These are phyloP conservation scores for Pichia sp. DNA, from an alignment of 1,139 yeast species.

Conservation along the genomic window DNA sequence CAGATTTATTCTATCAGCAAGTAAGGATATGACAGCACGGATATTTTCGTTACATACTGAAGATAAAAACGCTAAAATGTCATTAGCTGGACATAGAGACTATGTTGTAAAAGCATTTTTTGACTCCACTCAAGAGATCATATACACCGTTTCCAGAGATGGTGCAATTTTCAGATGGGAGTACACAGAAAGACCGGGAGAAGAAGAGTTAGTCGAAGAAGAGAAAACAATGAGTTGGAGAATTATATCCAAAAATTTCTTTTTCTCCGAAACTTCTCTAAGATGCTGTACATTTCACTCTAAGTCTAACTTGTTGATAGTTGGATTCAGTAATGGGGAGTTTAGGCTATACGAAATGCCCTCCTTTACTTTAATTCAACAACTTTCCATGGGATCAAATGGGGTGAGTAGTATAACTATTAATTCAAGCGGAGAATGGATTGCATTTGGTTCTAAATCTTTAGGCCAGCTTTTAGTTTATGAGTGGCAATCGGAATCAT, in stretches of 20 bases:
- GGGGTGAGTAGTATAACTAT: slow-evolving; percentile 78
- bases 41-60: slow-evolving; percentile 73
- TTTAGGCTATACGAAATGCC: slow-evolving; percentile 90
- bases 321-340: slow-evolving; percentile 90
- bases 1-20: slow-evolving; percentile 77
- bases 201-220: slow-evolving; percentile 38
- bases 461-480: slow-evolving; percentile 93
- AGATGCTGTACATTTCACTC: slow-evolving; percentile 84
- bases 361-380: slow-evolving; percentile 73
- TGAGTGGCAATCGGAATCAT: slow-evolving; percentile 98
- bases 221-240: slow-evolving; percentile 60
- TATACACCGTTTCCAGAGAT: slow-evolving; percentile 88
- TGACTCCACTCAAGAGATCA: slow-evolving; percentile 76
- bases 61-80: slow-evolving; percentile 78
- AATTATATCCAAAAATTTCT: slow-evolving; percentile 69
- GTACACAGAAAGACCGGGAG: slow-evolving; percentile 51
- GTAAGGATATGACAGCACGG: slow-evolving; percentile 86
- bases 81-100: slow-evolving; percentile 90
- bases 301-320: slow-evolving; percentile 63
- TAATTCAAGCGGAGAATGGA: slow-evolving; percentile 90
- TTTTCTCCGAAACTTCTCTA: slow-evolving; percentile 70
- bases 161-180: slow-evolving; percentile 96
- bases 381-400: slow-evolving; percentile 87
- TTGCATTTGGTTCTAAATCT: slow-evolving; percentile 88
- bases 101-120: slow-evolving; percentile 84